Conservation (phyloP, 2,329 filamentous ascomycete genomes). For the Claviceps maximensis region DNA sequence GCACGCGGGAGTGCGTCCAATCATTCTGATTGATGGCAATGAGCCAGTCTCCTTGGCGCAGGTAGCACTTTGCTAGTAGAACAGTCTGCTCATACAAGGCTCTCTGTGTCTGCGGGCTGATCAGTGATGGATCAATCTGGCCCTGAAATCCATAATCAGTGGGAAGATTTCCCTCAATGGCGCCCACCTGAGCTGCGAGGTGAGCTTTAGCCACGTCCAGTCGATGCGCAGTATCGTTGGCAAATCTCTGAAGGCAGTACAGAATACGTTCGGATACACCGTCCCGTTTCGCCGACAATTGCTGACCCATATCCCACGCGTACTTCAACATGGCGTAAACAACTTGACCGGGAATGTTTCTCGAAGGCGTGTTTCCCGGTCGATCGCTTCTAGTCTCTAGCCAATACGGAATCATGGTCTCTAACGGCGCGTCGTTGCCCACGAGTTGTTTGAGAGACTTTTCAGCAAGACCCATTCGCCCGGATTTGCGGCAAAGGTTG, state of each 20-base stretch:
- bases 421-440: slow-evolving; percentile 51
- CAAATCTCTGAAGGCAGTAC: slow-evolving; percentile 47
- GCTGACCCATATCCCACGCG: slow-evolving; percentile 77
- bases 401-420: slow-evolving; percentile 49
- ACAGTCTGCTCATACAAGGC: slow-evolving; percentile 47
- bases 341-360: slow-evolving; percentile 57
- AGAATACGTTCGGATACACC: slow-evolving; percentile 41
- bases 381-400: slow-evolving; percentile 21
- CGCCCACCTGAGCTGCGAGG: slow-evolving; percentile 30
- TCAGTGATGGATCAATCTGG: slow-evolving; percentile 28
- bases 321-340: slow-evolving; percentile 97
- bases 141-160: slow-evolving; percentile 39
- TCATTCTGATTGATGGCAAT: slow-evolving; percentile 72
- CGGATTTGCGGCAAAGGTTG: slow-evolving; percentile 93
- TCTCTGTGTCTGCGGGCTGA: slow-evolving; percentile 38
- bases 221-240: slow-evolving; percentile 41
- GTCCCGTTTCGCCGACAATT: slow-evolving; percentile 28
- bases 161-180: slow-evolving; percentile 29
- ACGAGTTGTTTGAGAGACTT: slow-evolving; percentile 90
- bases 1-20: slow-evolving; percentile 76
- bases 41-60: slow-evolving; percentile 95
- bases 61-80: slow-evolving; percentile 85
- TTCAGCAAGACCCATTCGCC: slow-evolving; percentile 85
- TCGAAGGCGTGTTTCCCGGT: slow-evolving; percentile 15
- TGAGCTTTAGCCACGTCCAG: slow-evolving; percentile 41